These are phyloP conservation scores for Diaporthe destruens DNA, from an alignment of 2,329 filamentous ascomycete genomes.

Conservation along the genomic window DNA sequence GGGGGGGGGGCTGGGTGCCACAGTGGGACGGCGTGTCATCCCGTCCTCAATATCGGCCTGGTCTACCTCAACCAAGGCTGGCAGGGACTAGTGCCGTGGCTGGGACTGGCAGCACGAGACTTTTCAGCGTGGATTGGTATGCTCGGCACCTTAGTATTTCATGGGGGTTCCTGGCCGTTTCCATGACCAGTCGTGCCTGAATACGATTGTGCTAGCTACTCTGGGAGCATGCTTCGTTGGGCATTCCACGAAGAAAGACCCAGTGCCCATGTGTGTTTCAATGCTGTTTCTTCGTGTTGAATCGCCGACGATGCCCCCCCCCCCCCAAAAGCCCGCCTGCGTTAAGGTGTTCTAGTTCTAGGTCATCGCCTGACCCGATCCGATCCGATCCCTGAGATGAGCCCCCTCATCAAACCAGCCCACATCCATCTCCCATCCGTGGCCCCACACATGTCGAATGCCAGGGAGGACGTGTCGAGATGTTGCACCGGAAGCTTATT, in stretches of 20 bases:
- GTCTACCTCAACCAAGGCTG: not conserved
- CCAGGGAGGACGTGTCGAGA: not conserved
- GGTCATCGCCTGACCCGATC: not conserved
- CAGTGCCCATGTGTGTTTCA: too few species aligned
- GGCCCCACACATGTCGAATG: not conserved
- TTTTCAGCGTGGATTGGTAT: conserved; percentile 14
- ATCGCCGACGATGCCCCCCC: too few species aligned
- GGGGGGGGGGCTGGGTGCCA: too few species aligned
- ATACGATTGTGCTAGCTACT: not conserved
- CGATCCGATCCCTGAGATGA: not conserved
- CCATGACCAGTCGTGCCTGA: not conserved
- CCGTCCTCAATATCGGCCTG: not conserved
- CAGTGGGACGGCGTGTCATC: too few species aligned
- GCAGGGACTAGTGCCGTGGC: conserved; percentile 6
- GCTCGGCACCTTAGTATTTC: not conserved
- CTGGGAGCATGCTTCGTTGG: not conserved
- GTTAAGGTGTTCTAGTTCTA: not conserved
- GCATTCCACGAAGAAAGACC: not conserved
- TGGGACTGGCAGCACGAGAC: conserved; percentile 9
- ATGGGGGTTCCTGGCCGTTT: not conserved
- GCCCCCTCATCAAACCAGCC: conserved; percentile 7
- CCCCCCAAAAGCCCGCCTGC: not conserved
- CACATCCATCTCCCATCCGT: not conserved
- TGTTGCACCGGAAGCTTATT: not conserved
- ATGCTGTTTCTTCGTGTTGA: not conserved